These are phyloP conservation scores for Pyrus hybrid DNA, from an alignment of 331 rosid species.

Conservation along the genomic window DNA sequence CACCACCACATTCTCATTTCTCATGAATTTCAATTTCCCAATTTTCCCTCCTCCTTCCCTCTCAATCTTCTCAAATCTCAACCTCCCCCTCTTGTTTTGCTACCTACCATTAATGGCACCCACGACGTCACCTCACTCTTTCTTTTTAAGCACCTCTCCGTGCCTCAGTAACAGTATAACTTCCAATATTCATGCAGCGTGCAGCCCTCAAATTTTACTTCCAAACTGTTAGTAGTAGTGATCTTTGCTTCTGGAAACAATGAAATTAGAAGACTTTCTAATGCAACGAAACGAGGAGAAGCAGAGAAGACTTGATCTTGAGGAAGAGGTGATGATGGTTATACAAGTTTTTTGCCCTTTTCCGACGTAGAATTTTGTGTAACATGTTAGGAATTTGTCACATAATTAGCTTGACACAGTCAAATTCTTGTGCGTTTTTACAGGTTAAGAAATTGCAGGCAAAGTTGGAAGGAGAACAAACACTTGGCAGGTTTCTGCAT, in stretches of 20 bases:
- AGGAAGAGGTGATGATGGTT: conserved; percentile 43
- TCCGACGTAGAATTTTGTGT: background rate
- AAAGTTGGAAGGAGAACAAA: conserved; percentile 56
- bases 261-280: conserved; percentile 85
- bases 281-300: conserved; percentile 46
- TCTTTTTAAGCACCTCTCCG: background rate
- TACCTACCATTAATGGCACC: conserved; percentile 37
- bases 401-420: background rate
- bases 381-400: background rate
- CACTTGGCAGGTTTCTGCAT: conserved; percentile 43
- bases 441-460: conserved; percentile 62
- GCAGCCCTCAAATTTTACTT: background rate
- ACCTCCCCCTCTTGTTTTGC: conserved; percentile 6
- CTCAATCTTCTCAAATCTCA: conserved; percentile 2
- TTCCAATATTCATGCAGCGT: background rate
- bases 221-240: background rate
- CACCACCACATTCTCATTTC: conserved; percentile 31
- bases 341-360: background rate
- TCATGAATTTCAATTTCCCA: background rate
- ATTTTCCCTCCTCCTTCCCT: background rate
- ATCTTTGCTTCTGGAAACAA: conserved; percentile 5
- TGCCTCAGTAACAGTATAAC: background rate
- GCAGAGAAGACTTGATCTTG: conserved; percentile 48
- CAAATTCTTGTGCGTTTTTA: background rate
- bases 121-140: conserved; percentile 28